phyloP scores from a whole-genome alignment of 2,329 filamentous ascomycete species.

The Dactylellina leptospora region DNA sequence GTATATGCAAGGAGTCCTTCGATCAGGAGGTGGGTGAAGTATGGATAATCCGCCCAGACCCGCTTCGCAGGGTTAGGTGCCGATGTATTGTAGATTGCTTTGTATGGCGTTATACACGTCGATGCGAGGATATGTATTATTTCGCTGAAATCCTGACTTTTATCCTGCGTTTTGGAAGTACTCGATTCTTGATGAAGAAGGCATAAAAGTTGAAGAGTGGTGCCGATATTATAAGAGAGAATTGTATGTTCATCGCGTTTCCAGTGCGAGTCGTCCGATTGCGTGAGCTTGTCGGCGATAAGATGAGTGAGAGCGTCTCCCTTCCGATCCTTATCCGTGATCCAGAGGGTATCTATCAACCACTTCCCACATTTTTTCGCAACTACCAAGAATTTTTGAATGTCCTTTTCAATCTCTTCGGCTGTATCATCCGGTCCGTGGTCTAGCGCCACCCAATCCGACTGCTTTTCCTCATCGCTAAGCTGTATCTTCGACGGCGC shows the following conservation, averaged over 20 bases:
- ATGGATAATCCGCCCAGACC: conserved; percentile 43
- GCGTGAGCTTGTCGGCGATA: conserved; percentile 44
- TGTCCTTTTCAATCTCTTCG: conserved; percentile 47
- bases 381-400: conserved; percentile 19
- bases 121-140: conserved; percentile 34
- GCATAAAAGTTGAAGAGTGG: conserved; percentile 45
- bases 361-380: conserved; percentile 33
- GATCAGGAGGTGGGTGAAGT: conserved; percentile 43
- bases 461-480: conserved; percentile 49
- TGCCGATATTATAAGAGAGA: conserved; percentile 43
- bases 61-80: conserved; percentile 41
- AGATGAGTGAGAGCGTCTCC: conserved; percentile 42
- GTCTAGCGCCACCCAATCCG: conserved; percentile 47
- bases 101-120: conserved; percentile 36
- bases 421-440: conserved; percentile 26
- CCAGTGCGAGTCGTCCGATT: conserved; percentile 37
- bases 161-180: not conserved
- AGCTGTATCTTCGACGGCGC: conserved; percentile 33
- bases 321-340: conserved; percentile 39
- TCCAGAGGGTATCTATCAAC: conserved; percentile 35
- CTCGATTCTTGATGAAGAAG: conserved; percentile 34
- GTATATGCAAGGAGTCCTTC: conserved; percentile 34
- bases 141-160: conserved; percentile 21
- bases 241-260: conserved; percentile 46
- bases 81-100: conserved; percentile 45